These are phyloP conservation scores for Zygosaccharomyces pseudobailii DNA, from an alignment of 1,139 yeast genomes.

Conservation along the genomic window DNA sequence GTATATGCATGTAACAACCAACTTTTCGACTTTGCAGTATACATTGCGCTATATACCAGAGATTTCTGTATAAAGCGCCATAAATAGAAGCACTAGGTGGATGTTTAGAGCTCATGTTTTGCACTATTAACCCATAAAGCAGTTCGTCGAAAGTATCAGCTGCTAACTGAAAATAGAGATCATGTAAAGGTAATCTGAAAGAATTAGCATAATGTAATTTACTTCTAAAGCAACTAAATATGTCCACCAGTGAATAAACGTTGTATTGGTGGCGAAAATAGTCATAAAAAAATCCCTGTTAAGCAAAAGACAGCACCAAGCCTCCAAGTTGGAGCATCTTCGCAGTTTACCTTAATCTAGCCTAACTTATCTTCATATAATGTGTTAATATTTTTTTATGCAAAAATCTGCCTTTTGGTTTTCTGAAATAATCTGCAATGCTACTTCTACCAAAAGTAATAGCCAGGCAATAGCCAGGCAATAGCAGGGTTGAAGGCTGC, in stretches of 20 bases:
- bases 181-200: conserved; percentile 49
- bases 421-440: neutral
- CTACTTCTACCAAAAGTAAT: conserved; percentile 5
- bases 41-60: conserved; percentile 51
- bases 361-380: conserved; percentile 41
- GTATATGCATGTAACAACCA: too few species aligned
- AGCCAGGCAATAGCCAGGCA: conserved; percentile 45
- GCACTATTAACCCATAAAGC: conserved; percentile 44
- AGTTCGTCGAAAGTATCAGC: conserved; percentile 50
- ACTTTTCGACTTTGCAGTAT: conserved; percentile 46
- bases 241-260: conserved; percentile 50
- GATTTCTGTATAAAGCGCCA: conserved; percentile 49
- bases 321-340: conserved; percentile 43
- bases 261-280: conserved; percentile 38
- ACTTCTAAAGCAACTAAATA: conserved; percentile 41
- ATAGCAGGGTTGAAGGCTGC: conserved; percentile 48
- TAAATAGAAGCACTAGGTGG: conserved; percentile 48
- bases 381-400: conserved; percentile 8
- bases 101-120: conserved; percentile 33
- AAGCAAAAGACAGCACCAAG: too few species aligned
- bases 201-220: conserved; percentile 45
- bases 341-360: conserved; percentile 37
- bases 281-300: too few species aligned
- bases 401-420: conserved; percentile 4
- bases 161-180: conserved; percentile 47